Percentiles rank a stretch among this genome's conserved stretches.
These are phyloP conservation scores for Russula sp. DNA, from an alignment of 768 basidiomycete species.

Conservation along the genomic window DNA sequence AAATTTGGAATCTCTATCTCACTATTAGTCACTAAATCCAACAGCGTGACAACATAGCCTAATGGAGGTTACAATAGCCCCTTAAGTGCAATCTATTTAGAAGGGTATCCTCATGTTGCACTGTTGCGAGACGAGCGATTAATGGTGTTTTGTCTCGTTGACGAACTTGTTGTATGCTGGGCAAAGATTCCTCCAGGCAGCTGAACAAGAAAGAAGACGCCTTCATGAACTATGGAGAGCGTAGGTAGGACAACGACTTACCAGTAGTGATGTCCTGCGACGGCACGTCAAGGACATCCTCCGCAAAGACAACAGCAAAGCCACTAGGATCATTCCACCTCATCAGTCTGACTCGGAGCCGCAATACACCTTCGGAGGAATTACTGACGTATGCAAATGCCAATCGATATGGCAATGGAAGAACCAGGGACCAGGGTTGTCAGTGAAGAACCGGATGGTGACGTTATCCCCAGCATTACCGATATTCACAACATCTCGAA, in stretches of 20 bases:
- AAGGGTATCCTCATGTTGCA: too few relatives aligned
- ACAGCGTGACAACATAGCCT: too few relatives aligned
- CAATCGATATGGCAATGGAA: slow-evolving; percentile 31
- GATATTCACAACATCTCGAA: slow-evolving; percentile 23
- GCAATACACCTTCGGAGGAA: neutral
- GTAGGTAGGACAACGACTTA: neutral
- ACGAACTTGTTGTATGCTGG: neutral
- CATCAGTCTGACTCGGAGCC: too few relatives aligned
- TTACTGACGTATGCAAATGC: slow-evolving; percentile 24
- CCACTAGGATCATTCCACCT: neutral
- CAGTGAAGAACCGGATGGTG: slow-evolving; percentile 28
- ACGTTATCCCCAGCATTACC: slow-evolving; percentile 11
- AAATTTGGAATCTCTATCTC: too few relatives aligned
- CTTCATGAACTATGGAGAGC: neutral
- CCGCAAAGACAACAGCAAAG: neutral
- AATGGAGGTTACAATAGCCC: too few relatives aligned
- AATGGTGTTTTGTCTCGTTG: too few relatives aligned
- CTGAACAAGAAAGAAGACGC: neutral
- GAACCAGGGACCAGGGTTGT: slow-evolving; percentile 29
- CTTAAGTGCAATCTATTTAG: too few relatives aligned
- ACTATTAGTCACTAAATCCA: too few relatives aligned
- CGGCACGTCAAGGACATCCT: neutral
- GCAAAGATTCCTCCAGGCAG: neutral
- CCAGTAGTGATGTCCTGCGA: neutral
- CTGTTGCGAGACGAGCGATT: too few relatives aligned